Base-by-base conservation (phyloP, 1,284 basidiomycete species). In the Ceratobasidium sp. region DNA sequence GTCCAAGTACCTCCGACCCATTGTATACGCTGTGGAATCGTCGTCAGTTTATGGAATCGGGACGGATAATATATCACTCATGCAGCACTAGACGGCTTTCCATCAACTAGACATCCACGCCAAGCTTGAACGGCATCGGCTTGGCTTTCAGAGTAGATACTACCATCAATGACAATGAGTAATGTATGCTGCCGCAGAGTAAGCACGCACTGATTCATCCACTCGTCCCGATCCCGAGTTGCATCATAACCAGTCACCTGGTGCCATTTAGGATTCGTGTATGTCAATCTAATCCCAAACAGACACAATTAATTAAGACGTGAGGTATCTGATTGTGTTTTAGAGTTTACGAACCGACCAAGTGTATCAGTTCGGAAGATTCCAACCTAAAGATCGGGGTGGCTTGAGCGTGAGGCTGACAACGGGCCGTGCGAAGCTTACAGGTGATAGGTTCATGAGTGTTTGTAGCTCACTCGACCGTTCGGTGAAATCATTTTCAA, bases 401-500 rank as follows among this genome's bases (percentile, higher is more conserved):
- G 33, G 33, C 33, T 33, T 65, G 23, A 33, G 28, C 61, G 15
- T 42, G 42, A 42, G 6, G 10, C 13, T 4, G 42, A 42, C 20
- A 2, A 3, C 15, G 13, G n/a, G 2, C 40, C 5, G 6, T 6
- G 23, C 0, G 28, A 3, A 33, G 23, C 66, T 70, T 15, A 76
- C 81, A 33, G 69, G 80, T 71, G 78, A 69, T 23, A 80, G 57
- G 44, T 79, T 57, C 15, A 65, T 48, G 15, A 80, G 77, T 1
- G 78, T 79, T 28, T 79, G 26, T 54, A 85, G 77, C 79, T 86
- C 85, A 6, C 79, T 80, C 0, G 83, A 84, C 7, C 82, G 81
- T 40, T 83, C 81, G 7, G 82, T 82, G 71, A 84, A 85, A 2
- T 81, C 84, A 81, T 33, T 83, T 83, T 83, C 82, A 15, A 83